phyloP scores from a whole-genome alignment of 2,329 filamentous ascomycete genomes.

The Talaromyces albobiverticillius region DNA sequence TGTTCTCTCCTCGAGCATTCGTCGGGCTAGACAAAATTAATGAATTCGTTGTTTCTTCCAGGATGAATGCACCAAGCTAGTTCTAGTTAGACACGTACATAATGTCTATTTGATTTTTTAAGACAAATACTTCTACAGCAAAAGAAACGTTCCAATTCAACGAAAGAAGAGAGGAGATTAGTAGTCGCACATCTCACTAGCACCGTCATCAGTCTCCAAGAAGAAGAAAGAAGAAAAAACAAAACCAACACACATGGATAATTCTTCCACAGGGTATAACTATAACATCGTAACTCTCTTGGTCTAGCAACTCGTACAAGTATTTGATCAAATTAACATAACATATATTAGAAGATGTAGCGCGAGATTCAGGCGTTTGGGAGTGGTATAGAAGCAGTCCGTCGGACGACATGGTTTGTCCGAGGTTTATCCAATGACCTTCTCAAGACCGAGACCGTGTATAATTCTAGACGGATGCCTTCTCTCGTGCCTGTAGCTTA shows the following conservation, averaged over 20 bases:
- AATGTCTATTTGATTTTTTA: no score
- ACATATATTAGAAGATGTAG: neutral
- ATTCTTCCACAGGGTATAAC: slow-evolving; percentile 7
- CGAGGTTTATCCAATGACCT: no score
- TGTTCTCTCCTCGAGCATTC: neutral
- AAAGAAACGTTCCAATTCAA: no score
- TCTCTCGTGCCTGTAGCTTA: neutral
- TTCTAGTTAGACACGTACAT: neutral
- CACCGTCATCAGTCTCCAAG: neutral
- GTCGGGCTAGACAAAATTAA: neutral
- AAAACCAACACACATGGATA: neutral
- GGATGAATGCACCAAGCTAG: neutral
- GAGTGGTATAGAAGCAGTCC: neutral
- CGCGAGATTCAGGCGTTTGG: neutral
- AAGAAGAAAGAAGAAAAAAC: neutral
- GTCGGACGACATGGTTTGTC: neutral
- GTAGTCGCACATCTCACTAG: neutral
- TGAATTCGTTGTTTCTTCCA: neutral
- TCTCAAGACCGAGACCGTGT: neutral
- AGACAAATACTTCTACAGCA: no score
- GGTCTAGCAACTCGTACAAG: neutral
- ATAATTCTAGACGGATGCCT: neutral
- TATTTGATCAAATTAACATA: neutral
- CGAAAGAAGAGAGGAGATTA: neutral
- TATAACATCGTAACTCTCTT: neutral